Conservation (phyloP, 306 rosid species). For the barrel medic (Medicago truncatula) region DNA sequence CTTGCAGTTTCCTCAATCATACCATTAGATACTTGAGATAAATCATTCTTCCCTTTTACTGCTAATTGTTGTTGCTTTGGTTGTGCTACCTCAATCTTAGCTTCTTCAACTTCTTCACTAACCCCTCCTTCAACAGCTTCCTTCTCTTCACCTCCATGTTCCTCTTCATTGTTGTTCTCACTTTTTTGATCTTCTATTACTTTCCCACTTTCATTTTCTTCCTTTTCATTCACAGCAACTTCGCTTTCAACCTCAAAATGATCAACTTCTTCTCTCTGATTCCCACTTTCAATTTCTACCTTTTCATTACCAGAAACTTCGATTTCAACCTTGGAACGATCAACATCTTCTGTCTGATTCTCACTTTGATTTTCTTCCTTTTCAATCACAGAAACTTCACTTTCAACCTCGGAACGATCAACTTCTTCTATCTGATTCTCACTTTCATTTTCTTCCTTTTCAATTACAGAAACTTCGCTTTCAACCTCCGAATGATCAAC, state of each 20-base stretch:
- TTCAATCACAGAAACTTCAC: constrained; percentile 43
- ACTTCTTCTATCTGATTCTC: constrained; percentile 7
- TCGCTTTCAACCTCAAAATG: constrained; percentile 27
- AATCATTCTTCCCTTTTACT: constrained; percentile 54
- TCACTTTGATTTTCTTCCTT: constrained; percentile 28
- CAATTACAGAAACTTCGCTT: constrained; percentile 42
- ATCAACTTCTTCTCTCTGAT: not conserved
- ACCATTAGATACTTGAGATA: constrained; percentile 63
- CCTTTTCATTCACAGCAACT: constrained; percentile 42
- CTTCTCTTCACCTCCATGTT: not conserved
- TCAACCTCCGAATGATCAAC: constrained; percentile 14
- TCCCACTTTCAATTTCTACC: constrained; percentile 20
- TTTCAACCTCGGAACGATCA: constrained; percentile 7
- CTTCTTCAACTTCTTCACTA: constrained; percentile 34
- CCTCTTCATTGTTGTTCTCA: constrained; percentile 24
- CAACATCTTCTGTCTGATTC: constrained; percentile 13
- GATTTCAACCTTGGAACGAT: constrained; percentile 19
- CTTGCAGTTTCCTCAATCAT: constrained; percentile 74
- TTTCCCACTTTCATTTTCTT: constrained; percentile 24
- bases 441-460: constrained; percentile 24
- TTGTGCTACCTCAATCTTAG: constrained; percentile 21
- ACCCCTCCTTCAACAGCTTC: constrained; percentile 40
- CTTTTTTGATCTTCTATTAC: constrained; percentile 28
- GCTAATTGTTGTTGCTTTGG: constrained; percentile 39
- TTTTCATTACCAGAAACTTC: constrained; percentile 43